Evolutionary conservation across 768 basidiomycete genomes (phyloP), one percentile per base, ranked within the genome.

Genomic region (Leccinellum rugosiceps): DNA sequence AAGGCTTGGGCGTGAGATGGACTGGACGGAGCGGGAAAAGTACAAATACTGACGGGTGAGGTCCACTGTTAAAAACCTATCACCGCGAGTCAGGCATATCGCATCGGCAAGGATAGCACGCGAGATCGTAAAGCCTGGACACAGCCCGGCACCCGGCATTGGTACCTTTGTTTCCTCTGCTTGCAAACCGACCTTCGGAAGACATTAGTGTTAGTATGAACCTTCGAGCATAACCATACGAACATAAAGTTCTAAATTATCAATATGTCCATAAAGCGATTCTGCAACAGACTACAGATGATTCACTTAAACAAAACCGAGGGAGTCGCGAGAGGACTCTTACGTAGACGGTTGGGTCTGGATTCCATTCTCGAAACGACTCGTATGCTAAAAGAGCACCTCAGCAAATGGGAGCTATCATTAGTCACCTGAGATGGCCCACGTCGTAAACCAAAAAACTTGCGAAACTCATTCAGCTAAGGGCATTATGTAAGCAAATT

Each of bases 91-190:
- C 55, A 93, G 75, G 60, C 79, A 83, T 35, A 92, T 84, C 3
- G 90, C 90, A 67, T 91, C 90, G 9, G 85, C 78, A 14, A 94
- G 76, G 60, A 94, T 93, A 19, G 90, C 88, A 46, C 91, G 79
- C 6, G 90, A 90, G 59, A 90, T 87, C 5, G 92, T 92, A 73
- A 84, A 92, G 26, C 90, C 88, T 7, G 90, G 90, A 68, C 89
- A 92, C 6, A 92, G 67, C 11, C 90, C 91, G 6, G 88, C 85
- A 8, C 90, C 92, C 2, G 83, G 79, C 23, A 77, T 77, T 9
- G 84, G 80, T 3, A 63, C 58, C 66, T 92, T 92, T 3, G 87
- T 66, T 63, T 91, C 77, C 68, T 93, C 91, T 4, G 88, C 87
- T 73, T 86, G 85, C 30, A 88, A 71, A 10, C 87, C 87, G 30